Percentiles rank a stretch among this genome's conserved stretches.
These are phyloP conservation scores for Boletus barrowsii DNA, from an alignment of 768 basidiomycete species.

Conservation along the genomic window DNA sequence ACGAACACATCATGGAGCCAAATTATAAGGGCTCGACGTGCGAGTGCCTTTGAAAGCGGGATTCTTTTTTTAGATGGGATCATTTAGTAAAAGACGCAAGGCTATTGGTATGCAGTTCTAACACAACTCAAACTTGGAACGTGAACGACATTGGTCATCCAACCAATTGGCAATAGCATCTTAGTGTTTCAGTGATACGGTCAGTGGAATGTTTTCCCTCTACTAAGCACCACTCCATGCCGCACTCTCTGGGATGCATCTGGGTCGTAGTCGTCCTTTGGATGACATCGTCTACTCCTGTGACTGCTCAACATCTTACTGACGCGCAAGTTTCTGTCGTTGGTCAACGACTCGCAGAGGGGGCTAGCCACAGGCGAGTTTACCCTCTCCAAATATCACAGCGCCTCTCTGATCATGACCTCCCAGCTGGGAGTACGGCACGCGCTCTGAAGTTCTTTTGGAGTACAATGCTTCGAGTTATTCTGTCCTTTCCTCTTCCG, in stretches of 20 bases:
- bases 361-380: slow-evolving; percentile 41
- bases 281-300: slow-evolving; percentile 2
- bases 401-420: neutral
- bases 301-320: slow-evolving; percentile 35
- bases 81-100: no score
- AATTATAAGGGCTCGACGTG: no score
- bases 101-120: no score
- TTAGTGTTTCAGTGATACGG: no score
- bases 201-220: no score
- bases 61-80: no score
- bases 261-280: neutral
- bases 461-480: slow-evolving; percentile 45
- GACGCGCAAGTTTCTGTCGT: slow-evolving; percentile 36
- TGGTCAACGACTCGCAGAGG: slow-evolving; percentile 36
- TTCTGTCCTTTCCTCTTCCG: slow-evolving; percentile 40
- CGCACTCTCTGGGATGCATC: neutral
- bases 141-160: no score
- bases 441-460: slow-evolving; percentile 46
- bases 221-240: neutral
- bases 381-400: neutral
- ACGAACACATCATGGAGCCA: no score
- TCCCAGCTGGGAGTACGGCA: slow-evolving; percentile 54
- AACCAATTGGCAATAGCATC: no score
- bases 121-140: no score
- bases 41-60: no score